These are phyloP conservation scores for Tylopilus intermedius DNA, from an alignment of 768 basidiomycete genomes.

Conservation along the genomic window DNA sequence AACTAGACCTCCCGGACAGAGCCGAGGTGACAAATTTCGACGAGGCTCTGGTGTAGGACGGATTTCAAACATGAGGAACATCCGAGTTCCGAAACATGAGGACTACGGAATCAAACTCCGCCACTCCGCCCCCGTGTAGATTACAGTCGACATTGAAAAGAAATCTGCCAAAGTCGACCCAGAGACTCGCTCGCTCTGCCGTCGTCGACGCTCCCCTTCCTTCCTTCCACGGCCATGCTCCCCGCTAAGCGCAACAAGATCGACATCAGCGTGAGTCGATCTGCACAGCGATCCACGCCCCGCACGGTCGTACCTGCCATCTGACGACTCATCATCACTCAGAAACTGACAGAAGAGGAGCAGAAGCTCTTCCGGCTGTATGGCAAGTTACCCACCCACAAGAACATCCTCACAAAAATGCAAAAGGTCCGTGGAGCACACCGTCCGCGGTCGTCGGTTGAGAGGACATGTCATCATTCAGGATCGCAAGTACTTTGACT, in stretches of 20 bases:
- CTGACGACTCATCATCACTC: constrained; percentile 15
- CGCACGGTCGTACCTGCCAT: background rate
- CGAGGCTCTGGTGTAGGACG: background rate
- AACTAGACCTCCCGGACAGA: constrained; percentile 4
- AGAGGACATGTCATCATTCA: constrained; percentile 30
- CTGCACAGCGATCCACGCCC: background rate
- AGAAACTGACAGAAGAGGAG: constrained; percentile 87
- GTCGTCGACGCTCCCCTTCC: constrained; percentile 4
- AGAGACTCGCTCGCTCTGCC: constrained; percentile 20
- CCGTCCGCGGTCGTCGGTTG: constrained; percentile 3
- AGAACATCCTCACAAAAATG: constrained; percentile 91
- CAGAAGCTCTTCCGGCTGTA: constrained; percentile 92
- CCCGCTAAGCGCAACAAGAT: constrained; percentile 85
- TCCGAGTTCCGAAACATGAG: constrained; percentile 28
- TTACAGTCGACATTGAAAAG: constrained; percentile 17
- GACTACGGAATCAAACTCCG: constrained; percentile 22
- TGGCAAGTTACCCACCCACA: constrained; percentile 90
- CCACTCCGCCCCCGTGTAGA: constrained; percentile 25
- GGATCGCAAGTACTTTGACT: constrained; percentile 99
- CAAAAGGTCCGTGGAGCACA: constrained; percentile 63
- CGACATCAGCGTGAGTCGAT: constrained; percentile 77
- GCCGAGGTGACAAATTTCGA: constrained; percentile 6
- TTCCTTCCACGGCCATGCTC: constrained; percentile 46
- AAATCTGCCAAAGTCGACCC: background rate
- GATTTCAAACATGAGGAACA: constrained; percentile 14